Evolutionary conservation across 345 rosid species (phyloP).

Genomic region (Cardamine occulta): DNA sequence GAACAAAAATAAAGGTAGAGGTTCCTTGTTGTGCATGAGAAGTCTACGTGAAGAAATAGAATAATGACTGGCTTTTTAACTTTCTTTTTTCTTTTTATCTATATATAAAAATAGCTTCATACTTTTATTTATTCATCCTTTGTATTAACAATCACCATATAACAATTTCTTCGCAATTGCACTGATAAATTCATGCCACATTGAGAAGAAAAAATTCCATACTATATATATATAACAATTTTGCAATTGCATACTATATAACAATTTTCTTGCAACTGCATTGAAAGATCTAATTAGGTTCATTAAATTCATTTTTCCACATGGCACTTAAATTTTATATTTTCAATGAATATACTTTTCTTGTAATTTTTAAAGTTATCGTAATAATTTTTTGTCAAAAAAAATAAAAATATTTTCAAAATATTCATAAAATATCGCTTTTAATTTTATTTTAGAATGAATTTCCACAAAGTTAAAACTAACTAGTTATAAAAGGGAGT

Average conservation of each 20-base stretch:
- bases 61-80: slow-evolving; percentile 43
- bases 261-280: too few species aligned
- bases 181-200: neutral
- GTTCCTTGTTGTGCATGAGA: slow-evolving; percentile 47
- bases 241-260: neutral
- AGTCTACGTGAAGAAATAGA: slow-evolving; percentile 55
- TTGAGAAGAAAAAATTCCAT: neutral
- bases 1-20: slow-evolving; percentile 14
- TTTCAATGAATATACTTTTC: neutral
- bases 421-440: neutral
- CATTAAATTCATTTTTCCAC: neutral
- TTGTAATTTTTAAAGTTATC: neutral
- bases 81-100: slow-evolving; percentile 26
- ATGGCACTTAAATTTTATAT: neutral
- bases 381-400: neutral
- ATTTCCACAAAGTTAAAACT: neutral
- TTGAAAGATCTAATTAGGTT: neutral
- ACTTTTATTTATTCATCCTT: slow-evolving; percentile 1
- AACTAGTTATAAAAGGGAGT: neutral
- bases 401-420: neutral
- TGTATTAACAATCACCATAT: neutral
- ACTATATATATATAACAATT: neutral
- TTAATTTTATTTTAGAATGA: neutral
- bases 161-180: neutral
- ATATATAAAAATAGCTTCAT: neutral